Evolutionary conservation across 495 filamentous ascomycete species (phyloP).

Genomic region (Neurospora sp.): DNA sequence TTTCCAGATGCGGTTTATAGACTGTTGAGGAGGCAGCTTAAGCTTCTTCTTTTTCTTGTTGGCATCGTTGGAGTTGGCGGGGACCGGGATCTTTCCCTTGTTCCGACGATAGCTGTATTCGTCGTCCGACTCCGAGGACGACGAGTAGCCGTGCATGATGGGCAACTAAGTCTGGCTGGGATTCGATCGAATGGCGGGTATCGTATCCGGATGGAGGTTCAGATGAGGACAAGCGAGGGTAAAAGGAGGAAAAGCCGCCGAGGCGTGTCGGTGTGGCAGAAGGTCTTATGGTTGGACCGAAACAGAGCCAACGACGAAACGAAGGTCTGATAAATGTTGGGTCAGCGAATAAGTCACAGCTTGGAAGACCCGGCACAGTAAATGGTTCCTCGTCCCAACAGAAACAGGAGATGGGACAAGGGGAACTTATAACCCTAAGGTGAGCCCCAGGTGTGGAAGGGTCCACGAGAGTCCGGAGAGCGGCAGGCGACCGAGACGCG

Average conservation of each 20-base stretch:
- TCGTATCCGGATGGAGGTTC: background rate
- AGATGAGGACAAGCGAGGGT: background rate
- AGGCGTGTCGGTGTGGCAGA: background rate
- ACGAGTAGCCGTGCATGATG: constrained; percentile 29
- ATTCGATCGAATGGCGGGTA: background rate
- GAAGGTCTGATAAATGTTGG: background rate
- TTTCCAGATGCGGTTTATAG: constrained; percentile 71
- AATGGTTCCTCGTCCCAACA: background rate
- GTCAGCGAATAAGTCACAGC: background rate
- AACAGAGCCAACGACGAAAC: background rate
- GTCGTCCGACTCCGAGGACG: constrained; percentile 24
- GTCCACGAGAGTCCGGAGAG: constrained; percentile 4
- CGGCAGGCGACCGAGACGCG: background rate
- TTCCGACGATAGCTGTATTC: constrained; percentile 23
- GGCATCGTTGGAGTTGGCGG: constrained; percentile 14
- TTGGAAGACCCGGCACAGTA: background rate
- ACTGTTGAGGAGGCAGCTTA: constrained; percentile 60
- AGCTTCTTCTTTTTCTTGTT: constrained; percentile 45
- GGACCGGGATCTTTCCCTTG: constrained; percentile 13
- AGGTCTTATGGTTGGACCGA: constrained; percentile 1
- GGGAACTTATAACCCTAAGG: background rate
- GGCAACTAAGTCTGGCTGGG: background rate
- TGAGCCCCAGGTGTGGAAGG: background rate
- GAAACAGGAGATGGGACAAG: background rate
- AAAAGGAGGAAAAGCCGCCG: background rate